Base-by-base conservation (phyloP, 139 green algal species). In the Chlorella vulgaris region DNA sequence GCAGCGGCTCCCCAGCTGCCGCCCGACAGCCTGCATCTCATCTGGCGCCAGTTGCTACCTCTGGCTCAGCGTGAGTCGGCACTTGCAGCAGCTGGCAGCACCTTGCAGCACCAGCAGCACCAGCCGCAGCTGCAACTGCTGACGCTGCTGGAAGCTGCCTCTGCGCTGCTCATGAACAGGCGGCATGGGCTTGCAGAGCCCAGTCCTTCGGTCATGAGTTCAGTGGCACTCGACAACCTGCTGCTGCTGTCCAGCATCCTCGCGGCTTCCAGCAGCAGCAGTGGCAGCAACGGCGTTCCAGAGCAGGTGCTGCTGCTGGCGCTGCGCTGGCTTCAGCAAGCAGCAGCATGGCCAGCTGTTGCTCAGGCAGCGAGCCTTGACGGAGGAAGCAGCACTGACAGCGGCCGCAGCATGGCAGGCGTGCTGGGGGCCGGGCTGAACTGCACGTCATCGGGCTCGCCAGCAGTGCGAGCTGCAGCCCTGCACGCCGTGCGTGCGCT, bases 41-140 rank as follows among this genome's bases (percentile, higher is more conserved):
- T 80, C 28, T 80, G 74, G 74, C 38, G 35, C 55, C n/a, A 22
- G 28, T 58, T 80, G 74, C 74, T 80, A 58, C 74, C 58, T 2
- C 19, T 58, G 19, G 55, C 55, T 65, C 24, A n/a, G 21, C 35
- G 39, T 31, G 4, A 35, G 18, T 1, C 26, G 51, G 53, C n/a
- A 26, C 0, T 13, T 15, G 22, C n/a, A n/a, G 51, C 3, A 7
- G 21, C 31, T 24, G 47, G 26, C 7, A 35, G 36, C 29, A 21
- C 15, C 4, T 26, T 47, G 47, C 28, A 51, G 24, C 51, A 50
- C 26, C 26, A 38, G 35, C 28, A 3, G 3, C 70, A 39, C 6
- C 21, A 24, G 33, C 29, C 22, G 5, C 40, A 21, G 53, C 73
- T 51, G 53, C 35, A 29, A 26, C 24, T 53, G 35, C 73, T 79